Evolutionary conservation across 2,329 filamentous ascomycete species (phyloP).

Genomic region (Huntiella decipiens): DNA sequence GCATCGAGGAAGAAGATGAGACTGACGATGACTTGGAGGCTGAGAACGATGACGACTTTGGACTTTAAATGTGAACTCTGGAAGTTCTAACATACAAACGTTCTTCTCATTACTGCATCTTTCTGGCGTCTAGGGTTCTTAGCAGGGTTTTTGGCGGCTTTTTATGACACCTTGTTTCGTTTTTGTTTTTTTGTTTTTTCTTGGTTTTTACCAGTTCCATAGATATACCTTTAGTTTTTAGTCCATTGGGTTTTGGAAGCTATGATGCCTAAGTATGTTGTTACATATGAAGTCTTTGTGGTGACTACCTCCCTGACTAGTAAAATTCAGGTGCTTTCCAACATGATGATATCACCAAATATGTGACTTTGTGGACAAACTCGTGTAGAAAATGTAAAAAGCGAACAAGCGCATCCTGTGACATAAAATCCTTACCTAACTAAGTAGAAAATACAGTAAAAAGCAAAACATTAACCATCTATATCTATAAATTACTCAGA

Average conservation of each 20-base stretch:
- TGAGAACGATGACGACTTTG: background rate
- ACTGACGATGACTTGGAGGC: background rate
- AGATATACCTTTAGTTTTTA: background rate
- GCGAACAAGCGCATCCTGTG: background rate
- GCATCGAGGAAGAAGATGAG: background rate
- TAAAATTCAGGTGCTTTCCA: too few relatives aligned
- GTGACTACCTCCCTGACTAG: too few relatives aligned
- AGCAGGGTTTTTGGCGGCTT: too few relatives aligned
- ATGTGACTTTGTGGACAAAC: too few relatives aligned
- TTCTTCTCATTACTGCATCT: too few relatives aligned
- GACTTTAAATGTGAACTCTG: background rate
- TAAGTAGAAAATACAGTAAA: background rate
- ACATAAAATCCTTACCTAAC: slow-evolving; percentile 2
- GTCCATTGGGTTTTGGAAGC: background rate
- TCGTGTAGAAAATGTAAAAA: background rate
- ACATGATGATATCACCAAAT: too few relatives aligned
- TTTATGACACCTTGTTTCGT: background rate
- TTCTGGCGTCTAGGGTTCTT: too few relatives aligned
- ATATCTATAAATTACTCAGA: slow-evolving; percentile 14
- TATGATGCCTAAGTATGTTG: too few relatives aligned
- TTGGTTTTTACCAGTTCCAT: background rate
- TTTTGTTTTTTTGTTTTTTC: background rate
- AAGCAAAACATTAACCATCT: background rate
- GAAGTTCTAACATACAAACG: background rate
- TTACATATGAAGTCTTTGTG: too few relatives aligned